A percentile compares a stretch with the other conserved stretches of the same genome.
phyloP scores from a whole-genome alignment of 306 rosid species.

The Arachis stenosperma region DNA sequence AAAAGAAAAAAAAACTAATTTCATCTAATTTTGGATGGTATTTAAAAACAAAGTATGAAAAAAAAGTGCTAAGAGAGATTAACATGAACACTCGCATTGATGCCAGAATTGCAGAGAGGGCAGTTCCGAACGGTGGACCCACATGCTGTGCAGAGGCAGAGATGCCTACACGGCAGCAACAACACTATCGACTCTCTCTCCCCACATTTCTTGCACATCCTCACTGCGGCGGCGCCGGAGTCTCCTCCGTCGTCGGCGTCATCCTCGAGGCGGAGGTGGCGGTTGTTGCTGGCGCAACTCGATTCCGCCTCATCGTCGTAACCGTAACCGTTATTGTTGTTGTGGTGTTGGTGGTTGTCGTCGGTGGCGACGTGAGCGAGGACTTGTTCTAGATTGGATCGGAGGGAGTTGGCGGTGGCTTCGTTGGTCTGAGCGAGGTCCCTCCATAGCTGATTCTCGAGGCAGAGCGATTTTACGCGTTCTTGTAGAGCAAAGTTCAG shows the following conservation, averaged over 20 bases:
- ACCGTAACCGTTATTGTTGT: background rate
- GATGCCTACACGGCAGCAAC: conserved; percentile 85
- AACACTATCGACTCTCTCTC: conserved; percentile 69
- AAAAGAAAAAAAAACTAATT: background rate
- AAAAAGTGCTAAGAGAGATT: conserved; percentile 57
- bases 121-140: conserved; percentile 65
- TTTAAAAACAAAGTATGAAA: background rate
- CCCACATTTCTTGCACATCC: conserved; percentile 64
- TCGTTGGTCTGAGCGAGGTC: conserved; percentile 76
- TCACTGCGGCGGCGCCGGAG: background rate
- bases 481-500: conserved; percentile 71
- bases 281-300: conserved; percentile 55
- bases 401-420: conserved; percentile 63
- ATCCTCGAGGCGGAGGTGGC: conserved; percentile 9
- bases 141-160: conserved; percentile 73
- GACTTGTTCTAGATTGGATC: conserved; percentile 59
- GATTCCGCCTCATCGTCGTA: conserved; percentile 54
- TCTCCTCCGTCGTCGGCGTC: background rate
- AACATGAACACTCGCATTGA: conserved; percentile 77
- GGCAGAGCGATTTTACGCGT: conserved; percentile 48
- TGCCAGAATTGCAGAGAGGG: conserved; percentile 64
- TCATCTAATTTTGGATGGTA: background rate
- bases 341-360: background rate
- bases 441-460: conserved; percentile 76
- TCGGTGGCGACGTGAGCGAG: conserved; percentile 56